Conservation (phyloP, 2,329 filamentous ascomycete genomes). For the Fusarium pseudonygamai region DNA sequence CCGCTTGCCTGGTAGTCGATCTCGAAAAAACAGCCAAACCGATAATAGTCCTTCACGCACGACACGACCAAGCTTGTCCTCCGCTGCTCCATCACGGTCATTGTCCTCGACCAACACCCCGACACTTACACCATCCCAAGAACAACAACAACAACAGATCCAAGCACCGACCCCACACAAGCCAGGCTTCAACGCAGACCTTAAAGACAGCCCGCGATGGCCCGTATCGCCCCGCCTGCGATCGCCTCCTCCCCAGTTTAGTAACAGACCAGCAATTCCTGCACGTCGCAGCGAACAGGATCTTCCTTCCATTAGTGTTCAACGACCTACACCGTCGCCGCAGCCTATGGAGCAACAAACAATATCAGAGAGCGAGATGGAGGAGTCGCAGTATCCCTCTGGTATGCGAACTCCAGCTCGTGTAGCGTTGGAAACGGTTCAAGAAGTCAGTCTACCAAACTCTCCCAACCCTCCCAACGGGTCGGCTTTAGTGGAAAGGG, state of each 20-base stretch:
- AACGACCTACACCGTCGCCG: slow-evolving; percentile 59
- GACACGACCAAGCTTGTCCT: slow-evolving; percentile 62
- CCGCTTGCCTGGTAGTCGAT: slow-evolving; percentile 56
- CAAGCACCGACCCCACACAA: slow-evolving; percentile 74
- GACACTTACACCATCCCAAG: slow-evolving; percentile 69
- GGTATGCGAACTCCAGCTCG: slow-evolving; percentile 69
- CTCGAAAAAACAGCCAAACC: slow-evolving; percentile 72
- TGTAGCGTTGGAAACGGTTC: slow-evolving; percentile 85
- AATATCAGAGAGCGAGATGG: slow-evolving; percentile 62
- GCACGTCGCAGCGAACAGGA: slow-evolving; percentile 61
- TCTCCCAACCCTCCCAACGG: slow-evolving; percentile 66
- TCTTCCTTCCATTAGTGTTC: slow-evolving; percentile 62
- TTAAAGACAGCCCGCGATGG: slow-evolving; percentile 73
- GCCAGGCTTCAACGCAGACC: slow-evolving; percentile 58
- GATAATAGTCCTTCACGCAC: slow-evolving; percentile 71
- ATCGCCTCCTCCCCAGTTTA: slow-evolving; percentile 73
- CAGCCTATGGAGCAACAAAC: slow-evolving; percentile 52
- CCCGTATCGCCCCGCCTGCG: slow-evolving; percentile 80
- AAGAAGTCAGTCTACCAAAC: slow-evolving; percentile 83
- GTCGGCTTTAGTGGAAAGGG: slow-evolving; percentile 59
- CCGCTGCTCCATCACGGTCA: slow-evolving; percentile 71
- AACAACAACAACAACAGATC: slow-evolving; percentile 65
- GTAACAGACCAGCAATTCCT: slow-evolving; percentile 54
- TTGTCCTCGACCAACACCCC: slow-evolving; percentile 76
- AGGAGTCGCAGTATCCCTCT: slow-evolving; percentile 58